phyloP scores from a whole-genome alignment of 441 rosid species.

The Populus hybrid region DNA sequence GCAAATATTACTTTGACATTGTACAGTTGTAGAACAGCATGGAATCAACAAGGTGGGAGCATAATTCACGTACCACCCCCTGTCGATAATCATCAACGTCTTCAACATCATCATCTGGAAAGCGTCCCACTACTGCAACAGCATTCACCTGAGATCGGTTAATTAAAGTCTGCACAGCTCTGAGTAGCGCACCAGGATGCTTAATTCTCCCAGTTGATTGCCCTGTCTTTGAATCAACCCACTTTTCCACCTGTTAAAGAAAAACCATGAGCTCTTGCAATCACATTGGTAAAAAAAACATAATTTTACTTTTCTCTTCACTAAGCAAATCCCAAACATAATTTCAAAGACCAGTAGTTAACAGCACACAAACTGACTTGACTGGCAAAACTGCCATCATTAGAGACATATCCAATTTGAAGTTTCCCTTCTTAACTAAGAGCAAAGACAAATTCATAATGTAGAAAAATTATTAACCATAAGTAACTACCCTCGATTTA shows the following conservation, averaged over 20 bases:
- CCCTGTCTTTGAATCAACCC: conserved; percentile 51
- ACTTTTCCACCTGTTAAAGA: conserved; percentile 47
- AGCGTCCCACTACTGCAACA: conserved; percentile 55
- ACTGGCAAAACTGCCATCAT: neutral
- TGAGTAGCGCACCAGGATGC: conserved; percentile 47
- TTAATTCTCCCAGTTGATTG: conserved; percentile 63
- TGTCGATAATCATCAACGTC: conserved; percentile 48
- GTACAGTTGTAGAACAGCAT: neutral
- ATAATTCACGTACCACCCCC: conserved; percentile 40
- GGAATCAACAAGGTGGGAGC: neutral
- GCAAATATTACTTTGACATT: neutral
- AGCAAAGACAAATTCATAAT: neutral
- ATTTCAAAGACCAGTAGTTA: neutral
- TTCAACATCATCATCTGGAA: conserved; percentile 57
- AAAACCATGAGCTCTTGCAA: neutral
- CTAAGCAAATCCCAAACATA: neutral
- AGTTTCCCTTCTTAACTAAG: neutral
- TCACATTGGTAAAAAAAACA: neutral
- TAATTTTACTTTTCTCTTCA: neutral
- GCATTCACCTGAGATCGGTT: conserved; percentile 47
- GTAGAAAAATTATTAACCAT: neutral
- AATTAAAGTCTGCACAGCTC: conserved; percentile 47
- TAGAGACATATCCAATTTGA: neutral
- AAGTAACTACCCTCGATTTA: neutral
- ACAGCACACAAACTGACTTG: neutral